Percentiles rank a stretch among this genome's conserved stretches.
Evolutionary conservation across 2,329 filamentous ascomycete genomes (phyloP).

Genomic region (Pseudopithomyces chartarum): DNA sequence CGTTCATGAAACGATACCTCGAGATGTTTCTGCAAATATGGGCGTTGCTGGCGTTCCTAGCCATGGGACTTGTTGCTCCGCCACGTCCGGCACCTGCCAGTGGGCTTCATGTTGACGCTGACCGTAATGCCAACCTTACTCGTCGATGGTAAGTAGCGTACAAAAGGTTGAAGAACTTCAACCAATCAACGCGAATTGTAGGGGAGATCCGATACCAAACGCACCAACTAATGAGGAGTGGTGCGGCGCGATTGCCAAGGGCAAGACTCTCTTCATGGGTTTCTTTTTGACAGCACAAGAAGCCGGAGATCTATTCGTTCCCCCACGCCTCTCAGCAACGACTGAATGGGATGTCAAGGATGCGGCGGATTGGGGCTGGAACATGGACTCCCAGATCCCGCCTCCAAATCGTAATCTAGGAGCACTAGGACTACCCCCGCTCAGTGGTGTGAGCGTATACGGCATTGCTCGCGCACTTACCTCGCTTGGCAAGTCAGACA

Average conservation of each 20-base stretch:
- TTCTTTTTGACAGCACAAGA: neutral
- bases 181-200: neutral
- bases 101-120: too few species aligned
- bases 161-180: too few species aligned
- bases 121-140: too few species aligned
- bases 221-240: neutral
- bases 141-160: neutral
- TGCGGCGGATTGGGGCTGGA: conserved; percentile 1
- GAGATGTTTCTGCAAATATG: too few species aligned
- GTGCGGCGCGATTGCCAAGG: neutral
- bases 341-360: neutral
- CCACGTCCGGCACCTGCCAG: too few species aligned
- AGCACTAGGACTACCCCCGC: neutral
- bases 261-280: neutral
- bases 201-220: neutral
- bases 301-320: neutral
- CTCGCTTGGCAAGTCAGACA: neutral
- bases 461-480: conserved; percentile 1
- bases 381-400: neutral
- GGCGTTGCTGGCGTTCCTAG: too few species aligned
- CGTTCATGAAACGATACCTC: too few species aligned
- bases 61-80: too few species aligned
- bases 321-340: too few species aligned
- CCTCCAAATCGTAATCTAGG: neutral
- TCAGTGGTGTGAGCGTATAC: too few species aligned